Evolutionary conservation across 805 yeast species (phyloP), one percentile per base, ranked within the genome.

Genomic region (Candida hispaniensis): DNA sequence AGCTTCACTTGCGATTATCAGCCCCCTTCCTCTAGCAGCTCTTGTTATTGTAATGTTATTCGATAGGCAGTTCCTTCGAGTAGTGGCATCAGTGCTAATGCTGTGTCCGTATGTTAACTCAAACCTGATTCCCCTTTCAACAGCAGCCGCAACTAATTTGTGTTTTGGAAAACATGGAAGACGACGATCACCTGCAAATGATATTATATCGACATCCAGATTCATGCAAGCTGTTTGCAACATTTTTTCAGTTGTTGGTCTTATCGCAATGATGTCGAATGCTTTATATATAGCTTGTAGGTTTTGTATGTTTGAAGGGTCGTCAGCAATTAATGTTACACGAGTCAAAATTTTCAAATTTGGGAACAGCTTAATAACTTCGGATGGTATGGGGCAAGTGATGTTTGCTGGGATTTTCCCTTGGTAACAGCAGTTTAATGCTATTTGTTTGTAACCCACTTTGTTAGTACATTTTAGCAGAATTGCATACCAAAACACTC

Each of bases 181-280:
- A 39, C 81, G 68, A 26, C 64, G 61, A 15, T 69, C 58, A 52
- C 78, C 68, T 35, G 79, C 74, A 38, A 91, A 66, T 1, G 94
- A 73, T 12, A 91, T 69, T 15, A 91, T 41, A 57, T 91, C 97
- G 26, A 86, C 64, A 41, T 85, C 95, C 28, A 85, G 60, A 40
- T 73, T 73, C 2, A 82, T 66, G 13, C 85, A 73, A 3, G 91
- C 77, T 33, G 78, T 59, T 30, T 79, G 75, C 10, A 91, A 60
- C 4, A 85, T 80, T 51, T 74, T 77, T 51, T 91, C 98, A 33
- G 77, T 70, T 14, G 63, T 47, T 1, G 98, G 98, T 44, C 75
- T 69, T 1, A 88, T 75, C 0, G 95, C 81, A 6, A 91, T 64
- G 2, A 91, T 55, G 52, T 91, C 97, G 51, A 79, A 91, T 55